Evolutionary conservation across 129 eudicot genomes (phyloP).

Genomic region (Silybum marianum): DNA sequence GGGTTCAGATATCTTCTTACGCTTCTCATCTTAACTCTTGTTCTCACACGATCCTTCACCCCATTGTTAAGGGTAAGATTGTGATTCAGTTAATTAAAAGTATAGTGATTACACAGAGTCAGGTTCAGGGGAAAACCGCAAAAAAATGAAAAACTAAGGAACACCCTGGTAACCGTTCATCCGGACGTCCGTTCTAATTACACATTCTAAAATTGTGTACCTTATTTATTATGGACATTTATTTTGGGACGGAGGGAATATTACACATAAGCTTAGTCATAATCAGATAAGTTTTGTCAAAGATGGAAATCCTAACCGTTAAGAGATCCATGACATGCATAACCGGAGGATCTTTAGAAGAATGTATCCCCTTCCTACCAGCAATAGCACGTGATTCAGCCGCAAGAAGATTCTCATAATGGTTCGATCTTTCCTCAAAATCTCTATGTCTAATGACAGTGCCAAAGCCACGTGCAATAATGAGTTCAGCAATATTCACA

Average conservation of each 20-base stretch:
- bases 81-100: background rate
- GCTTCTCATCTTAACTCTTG: too few relatives aligned
- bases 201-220: too few relatives aligned
- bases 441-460: constrained; percentile 83
- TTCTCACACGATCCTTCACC: too few relatives aligned
- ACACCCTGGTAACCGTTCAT: too few relatives aligned
- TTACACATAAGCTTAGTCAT: background rate
- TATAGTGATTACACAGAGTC: background rate
- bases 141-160: too few relatives aligned
- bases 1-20: too few relatives aligned
- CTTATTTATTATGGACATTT: background rate
- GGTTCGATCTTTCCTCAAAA: constrained; percentile 90
- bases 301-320: constrained; percentile 48
- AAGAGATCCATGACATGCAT: constrained; percentile 80
- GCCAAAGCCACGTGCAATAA: constrained; percentile 85
- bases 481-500: constrained; percentile 72
- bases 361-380: constrained; percentile 76
- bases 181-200: too few relatives aligned
- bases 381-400: constrained; percentile 86
- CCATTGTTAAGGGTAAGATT: background rate
- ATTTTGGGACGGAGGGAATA: background rate
- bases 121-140: too few relatives aligned
- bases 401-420: constrained; percentile 86
- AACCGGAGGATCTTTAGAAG: constrained; percentile 78
- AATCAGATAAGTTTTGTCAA: background rate